Evolutionary conservation across 176 grass and related monocot species (phyloP).

Genomic region (Eremochloa ophiuroides): DNA sequence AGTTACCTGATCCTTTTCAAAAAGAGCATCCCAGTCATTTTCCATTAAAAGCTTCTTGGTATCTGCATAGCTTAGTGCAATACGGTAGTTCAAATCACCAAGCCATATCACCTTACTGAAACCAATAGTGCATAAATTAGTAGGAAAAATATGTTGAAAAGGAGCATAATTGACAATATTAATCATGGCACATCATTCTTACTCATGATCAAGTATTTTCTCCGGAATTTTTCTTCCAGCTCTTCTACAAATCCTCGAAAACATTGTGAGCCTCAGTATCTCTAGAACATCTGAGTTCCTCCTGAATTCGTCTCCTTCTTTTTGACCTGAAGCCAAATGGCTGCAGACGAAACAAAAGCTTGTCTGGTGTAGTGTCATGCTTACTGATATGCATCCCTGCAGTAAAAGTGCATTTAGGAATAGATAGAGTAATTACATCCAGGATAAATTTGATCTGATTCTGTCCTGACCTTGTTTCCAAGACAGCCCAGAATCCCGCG

Average conservation of each 20-base stretch:
- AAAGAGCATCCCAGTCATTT: conserved; percentile 75
- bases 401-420: conserved; percentile 30
- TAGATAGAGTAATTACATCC: background rate
- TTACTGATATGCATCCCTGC: conserved; percentile 93
- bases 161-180: conserved; percentile 6
- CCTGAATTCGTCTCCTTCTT: conserved; percentile 85
- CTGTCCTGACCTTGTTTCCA: conserved; percentile 79
- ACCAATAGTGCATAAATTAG: conserved; percentile 32
- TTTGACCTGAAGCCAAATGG: conserved; percentile 90
- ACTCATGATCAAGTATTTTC: conserved; percentile 94
- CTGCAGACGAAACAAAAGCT: conserved; percentile 92
- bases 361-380: conserved; percentile 87
- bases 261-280: conserved; percentile 72
- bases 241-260: conserved; percentile 69
- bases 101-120: conserved; percentile 80
- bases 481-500: conserved; percentile 81
- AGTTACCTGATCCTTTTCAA: conserved; percentile 85
- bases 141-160: background rate
- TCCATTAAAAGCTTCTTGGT: conserved; percentile 61
- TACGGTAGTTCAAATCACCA: conserved; percentile 94
- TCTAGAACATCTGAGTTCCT: conserved; percentile 85
- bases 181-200: conserved; percentile 24
- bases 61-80: conserved; percentile 65
- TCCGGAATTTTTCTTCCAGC: conserved; percentile 60
- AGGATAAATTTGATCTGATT: conserved; percentile 18